Base-by-base conservation (phyloP, 352 stramenopile genomes). In the Pythium apleroticum region DNA sequence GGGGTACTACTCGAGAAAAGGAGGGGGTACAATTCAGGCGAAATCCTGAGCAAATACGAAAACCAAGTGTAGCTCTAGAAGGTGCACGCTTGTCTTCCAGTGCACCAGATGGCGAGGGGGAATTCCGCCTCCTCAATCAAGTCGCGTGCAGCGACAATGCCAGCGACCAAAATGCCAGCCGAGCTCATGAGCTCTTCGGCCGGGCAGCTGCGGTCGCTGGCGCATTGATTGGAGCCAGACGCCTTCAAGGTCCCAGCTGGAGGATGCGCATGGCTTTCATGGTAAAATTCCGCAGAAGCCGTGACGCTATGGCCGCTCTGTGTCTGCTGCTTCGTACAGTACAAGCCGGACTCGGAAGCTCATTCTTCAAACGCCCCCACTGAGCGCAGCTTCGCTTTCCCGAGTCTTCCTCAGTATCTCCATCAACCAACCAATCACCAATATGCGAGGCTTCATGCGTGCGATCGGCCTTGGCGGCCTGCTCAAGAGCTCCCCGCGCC, bases 361-460 rank as follows among this genome's bases (percentile, higher is more conserved):
- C 60, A 67, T 67, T 48, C 53, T 24, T 19, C n/a, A 55, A 60
- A 31, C 37, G 27, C 37, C 53, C 33, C 17, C 15, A 28, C 17
- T 57, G 52, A 61, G 52, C 41, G 52, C 59, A 50, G 25, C 22
- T 25, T 41, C n/a, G 28, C 19, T 52, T 17, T 28, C 33, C 20
- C 50, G 28, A 37, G 8, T 25, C 19, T 37, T 33, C 50, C 24
- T 45, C 60, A 60, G 28, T 50, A 60, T 48, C 61, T 35, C 45
- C 49, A 31, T 15, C n/a, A n/a, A n/a, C 31, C 7, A 69, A 31
- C 33, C 46, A 70, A 39, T 33, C 39, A 66, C n/a, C 53, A 70
- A 77, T 15, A 91, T 91, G 83, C 79, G 77, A 64, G 75, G 61
- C 35, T 90, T 89, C 53, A 91, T 89, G 77, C 79, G 77, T 56